Conservation (phyloP, 148 eudicot species). For the Rhododendron simsii region DNA sequence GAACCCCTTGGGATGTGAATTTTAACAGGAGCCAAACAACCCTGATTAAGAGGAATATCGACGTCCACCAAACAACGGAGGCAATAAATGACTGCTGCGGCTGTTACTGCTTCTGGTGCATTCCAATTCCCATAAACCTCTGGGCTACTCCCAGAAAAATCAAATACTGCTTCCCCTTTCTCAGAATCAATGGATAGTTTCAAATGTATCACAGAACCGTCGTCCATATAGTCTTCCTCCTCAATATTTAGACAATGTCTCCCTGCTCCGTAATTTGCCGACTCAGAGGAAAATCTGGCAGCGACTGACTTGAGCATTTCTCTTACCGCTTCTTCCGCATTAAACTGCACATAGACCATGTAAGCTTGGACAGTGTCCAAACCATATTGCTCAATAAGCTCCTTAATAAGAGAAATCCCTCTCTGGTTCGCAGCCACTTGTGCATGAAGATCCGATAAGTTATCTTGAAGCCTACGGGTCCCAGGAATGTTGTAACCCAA, state of each 20-base stretch:
- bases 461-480: constrained; percentile 88
- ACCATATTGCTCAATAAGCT: constrained; percentile 93
- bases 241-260: constrained; percentile 47
- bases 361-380: constrained; percentile 81
- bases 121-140: constrained; percentile 99
- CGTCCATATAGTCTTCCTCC: constrained; percentile 99
- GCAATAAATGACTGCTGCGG: constrained; percentile 94
- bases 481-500: constrained; percentile 68
- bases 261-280: constrained; percentile 13
- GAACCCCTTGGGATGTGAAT: constrained; percentile 72
- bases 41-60: constrained; percentile 96
- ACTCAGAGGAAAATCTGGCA: constrained; percentile 42
- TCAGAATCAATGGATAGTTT: constrained; percentile 67
- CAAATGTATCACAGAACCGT: constrained; percentile 79
- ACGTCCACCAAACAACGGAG: constrained; percentile 87
- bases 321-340: constrained; percentile 88
- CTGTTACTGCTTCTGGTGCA: constrained; percentile 91
- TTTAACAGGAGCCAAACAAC: constrained; percentile 90
- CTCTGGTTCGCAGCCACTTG: constrained; percentile 98
- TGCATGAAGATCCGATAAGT: constrained; percentile 90
- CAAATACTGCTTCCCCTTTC: constrained; percentile 81
- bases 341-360: constrained; percentile 81
- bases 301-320: constrained; percentile 95
- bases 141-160: constrained; percentile 84
- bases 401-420: constrained; percentile 94